Base-by-base conservation (phyloP, 2,329 filamentous ascomycete genomes). In the Pseudogymnoascus sp. region DNA sequence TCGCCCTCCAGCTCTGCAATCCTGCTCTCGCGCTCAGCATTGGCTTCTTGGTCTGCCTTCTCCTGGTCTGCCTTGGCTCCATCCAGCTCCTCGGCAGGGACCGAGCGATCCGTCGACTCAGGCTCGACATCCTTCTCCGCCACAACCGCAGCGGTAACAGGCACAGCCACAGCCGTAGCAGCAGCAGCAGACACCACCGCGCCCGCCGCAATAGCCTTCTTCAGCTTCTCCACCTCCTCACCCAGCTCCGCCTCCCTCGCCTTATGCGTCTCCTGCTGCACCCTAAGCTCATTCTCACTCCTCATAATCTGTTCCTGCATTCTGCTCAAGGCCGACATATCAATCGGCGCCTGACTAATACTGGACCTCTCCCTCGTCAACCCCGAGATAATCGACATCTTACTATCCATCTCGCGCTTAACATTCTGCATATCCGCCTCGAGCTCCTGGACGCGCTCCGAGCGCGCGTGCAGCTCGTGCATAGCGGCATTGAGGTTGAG, bases 341-440 rank as follows among this genome's bases (percentile, higher is more conserved):
- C 94, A 71, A 96, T 87, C 6, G 91, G 89, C 2, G 81, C 80
- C 72, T 80, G 82, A 72, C 93, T 91, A 76, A 97, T 81, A 75
- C 91, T 97, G 2, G 91, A 93, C 62, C 95, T 82, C 74, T 99
- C 95, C 60, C 94, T 87, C 3, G 94, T 96, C 65, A 99, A 80
- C 6, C 94, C 94, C 30, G 91, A 90, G 68, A 99, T 97, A 71
- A 99, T 92, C 30, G 90, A 90, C 79, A 93, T 91, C 82, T 99
- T 99, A 64, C 84, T 87, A 71, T 99, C 94, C 88, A 97, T 96
- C 74, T 99, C 94, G 77, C 91, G 96, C 78, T 90, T 94, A 20
- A 91, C 84, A 3, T 85, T 86, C 25, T 86, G 79, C 61, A 97
- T 83, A 67, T 96, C 93, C 5, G 86, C 85, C 73, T 99, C 94